Base-by-base conservation (phyloP, 306 rosid species). In the Clitoria ternatea region DNA sequence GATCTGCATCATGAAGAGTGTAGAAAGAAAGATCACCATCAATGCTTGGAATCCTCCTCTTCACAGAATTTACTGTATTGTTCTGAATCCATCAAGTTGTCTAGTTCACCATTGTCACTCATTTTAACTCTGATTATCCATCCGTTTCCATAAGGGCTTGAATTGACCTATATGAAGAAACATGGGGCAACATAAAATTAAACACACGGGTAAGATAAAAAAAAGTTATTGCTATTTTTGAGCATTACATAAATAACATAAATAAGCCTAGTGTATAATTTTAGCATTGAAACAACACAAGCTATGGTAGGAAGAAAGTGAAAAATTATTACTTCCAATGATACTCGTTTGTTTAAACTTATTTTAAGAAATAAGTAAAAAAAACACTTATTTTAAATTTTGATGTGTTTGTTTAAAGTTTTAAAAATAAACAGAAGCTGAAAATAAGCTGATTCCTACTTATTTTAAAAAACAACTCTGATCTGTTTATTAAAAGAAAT, bases 1-100 rank as follows among this genome's bases (percentile, higher is more conserved):
- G 70, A 37, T 55, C 81, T 49, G 56, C 62, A 53, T 24, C 77
- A 49, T 9, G 66, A 56, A 35, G 30, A 12, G 50, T 43, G 37
- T 69, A 37, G 65, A 52, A 73, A 63, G 68, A 60, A 33, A 75
- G 61, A 23, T 1, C 9, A 76, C 2, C 9, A 76, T 87, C 87
- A 91, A 65, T 89, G 96, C 40, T 77, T 76, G 77, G 93, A 85
- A 69, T 94, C 90, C 72, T 94, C 98, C 80, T 94, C 96, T 81
- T 94, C 96, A 68, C 99, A 94, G 86, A 94, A 94, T 79, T 94
- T 87, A 81, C 95, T 26, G 86, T 91, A 94, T 56, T 89, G 24
- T 4, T 91, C 91, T 15, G 97, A 77, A 74, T 91, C 95, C 99
- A 94, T 87, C 85, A 94, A 79, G 12, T 83, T 86, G 40, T 80